Conservation (phyloP, 331 rosid genomes). For the Saraca asoca region DNA sequence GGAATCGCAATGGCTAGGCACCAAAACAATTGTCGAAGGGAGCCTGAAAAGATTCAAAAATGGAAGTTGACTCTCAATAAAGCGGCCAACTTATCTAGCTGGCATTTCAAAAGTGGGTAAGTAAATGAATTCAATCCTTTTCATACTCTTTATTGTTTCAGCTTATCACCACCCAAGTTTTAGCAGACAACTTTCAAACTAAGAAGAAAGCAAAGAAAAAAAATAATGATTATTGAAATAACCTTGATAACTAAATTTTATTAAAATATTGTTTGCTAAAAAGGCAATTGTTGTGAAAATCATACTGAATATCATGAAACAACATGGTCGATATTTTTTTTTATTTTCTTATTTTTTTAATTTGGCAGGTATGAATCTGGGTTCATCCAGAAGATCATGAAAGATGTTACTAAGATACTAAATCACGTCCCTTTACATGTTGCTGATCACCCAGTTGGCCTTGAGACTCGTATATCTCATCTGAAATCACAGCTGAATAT, state of each 20-base stretch:
- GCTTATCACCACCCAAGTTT: neutral
- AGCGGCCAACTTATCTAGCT: constrained; percentile 22
- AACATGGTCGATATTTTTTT: no score
- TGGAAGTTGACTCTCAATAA: constrained; percentile 21
- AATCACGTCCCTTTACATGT: neutral
- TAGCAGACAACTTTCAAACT: neutral
- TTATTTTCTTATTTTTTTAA: neutral
- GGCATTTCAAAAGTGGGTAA: neutral
- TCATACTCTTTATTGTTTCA: neutral
- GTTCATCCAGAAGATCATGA: neutral
- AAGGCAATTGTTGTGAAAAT: no score
- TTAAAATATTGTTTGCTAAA: no score
- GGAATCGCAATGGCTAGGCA: constrained; percentile 3
- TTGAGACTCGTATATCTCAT: neutral
- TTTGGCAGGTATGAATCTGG: neutral
- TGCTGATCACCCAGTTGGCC: constrained; percentile 17
- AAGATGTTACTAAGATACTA: neutral
- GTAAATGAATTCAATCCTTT: no score
- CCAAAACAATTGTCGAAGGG: neutral
- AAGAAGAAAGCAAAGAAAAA: no score
- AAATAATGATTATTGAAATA: neutral
- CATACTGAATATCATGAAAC: no score
- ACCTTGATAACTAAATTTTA: no score
- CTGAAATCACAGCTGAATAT: neutral
- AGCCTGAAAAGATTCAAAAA: neutral